Evolutionary conservation across 805 yeast species (phyloP), one percentile per base, ranked within the genome.

Genomic region (Monosporozyma unispora): DNA sequence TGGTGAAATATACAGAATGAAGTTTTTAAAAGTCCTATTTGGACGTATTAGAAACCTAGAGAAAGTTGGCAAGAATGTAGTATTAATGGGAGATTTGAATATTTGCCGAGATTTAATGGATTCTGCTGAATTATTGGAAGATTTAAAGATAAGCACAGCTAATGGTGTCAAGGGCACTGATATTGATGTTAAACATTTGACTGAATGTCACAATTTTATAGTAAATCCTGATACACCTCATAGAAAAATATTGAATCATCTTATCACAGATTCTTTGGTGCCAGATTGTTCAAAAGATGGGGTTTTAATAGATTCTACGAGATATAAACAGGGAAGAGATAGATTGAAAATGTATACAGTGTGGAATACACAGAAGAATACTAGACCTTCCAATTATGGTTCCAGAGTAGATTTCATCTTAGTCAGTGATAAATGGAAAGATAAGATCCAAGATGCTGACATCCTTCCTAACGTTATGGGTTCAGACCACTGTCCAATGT

Each of bases 401-500:
- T 84, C 96, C 1, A 71, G 99, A 48, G 83, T 91, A 22, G 99
- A 91, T 63, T 75, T 83, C 55, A 81, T 91, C 5, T 63, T 89
- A 6, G 66, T 76, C 0, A 75, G 84, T 23, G 53, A 66, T 8
- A 56, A 54, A 0, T 52, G 84, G 44, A 57, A 68, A 3, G 48
- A 59, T 0, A 38, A 48, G 8, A 61, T 76, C 1, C 52, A 60
- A 3, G 64, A 72, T 42, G 74, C 80, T 0, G 65, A 64, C 40
- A 85, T 86, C n/a, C 75, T 85, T 76, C 82, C 88, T 0, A 73
- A 73, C 42, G 58, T 90, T 1, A 70, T 77, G 62, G 99, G 99
- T 0, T 87, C 96, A 0, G 99, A 91, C 63, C 99, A 91, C 66
- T 91, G 98, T 64, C 99, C 99, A 0, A 79, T 88, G 0, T 88